phyloP scores from a whole-genome alignment of 345 rosid species.

The Turnera subulata region DNA sequence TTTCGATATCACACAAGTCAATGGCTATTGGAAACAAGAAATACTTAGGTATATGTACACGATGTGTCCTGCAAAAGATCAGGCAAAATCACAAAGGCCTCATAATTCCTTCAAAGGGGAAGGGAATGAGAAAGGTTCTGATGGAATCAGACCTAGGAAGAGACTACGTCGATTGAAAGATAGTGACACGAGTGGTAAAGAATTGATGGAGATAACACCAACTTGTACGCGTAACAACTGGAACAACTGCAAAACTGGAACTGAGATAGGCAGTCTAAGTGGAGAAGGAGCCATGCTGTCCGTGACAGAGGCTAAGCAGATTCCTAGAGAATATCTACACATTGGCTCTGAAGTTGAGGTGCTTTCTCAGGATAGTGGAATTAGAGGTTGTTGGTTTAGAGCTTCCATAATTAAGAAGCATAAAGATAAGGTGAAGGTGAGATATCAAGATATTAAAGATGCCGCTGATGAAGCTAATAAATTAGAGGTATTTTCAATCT shows the following conservation, averaged over 20 bases:
- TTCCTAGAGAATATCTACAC: conserved; percentile 21
- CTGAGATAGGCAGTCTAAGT: conserved; percentile 5
- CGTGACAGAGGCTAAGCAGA: conserved; percentile 14
- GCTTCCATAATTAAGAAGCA: conserved; percentile 54
- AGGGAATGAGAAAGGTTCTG: conserved; percentile 25
- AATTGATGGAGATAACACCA: not conserved
- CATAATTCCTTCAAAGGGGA: conserved; percentile 13
- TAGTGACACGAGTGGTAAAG: conserved; percentile 21
- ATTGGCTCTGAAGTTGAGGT: conserved; percentile 70
- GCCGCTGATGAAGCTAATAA: conserved; percentile 61
- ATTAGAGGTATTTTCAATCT: conserved; percentile 43
- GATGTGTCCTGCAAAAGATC: conserved; percentile 23
- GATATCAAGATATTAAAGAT: conserved; percentile 62
- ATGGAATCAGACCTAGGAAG: conserved; percentile 43
- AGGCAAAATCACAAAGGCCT: conserved; percentile 16
- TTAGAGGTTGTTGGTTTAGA: conserved; percentile 84
- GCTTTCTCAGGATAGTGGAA: conserved; percentile 77
- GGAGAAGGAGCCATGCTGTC: conserved; percentile 18
- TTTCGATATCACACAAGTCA: conserved; percentile 57
- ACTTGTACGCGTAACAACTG: conserved; percentile 1
- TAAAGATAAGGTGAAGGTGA: conserved; percentile 75
- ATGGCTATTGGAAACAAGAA: conserved; percentile 81
- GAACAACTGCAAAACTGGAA: conserved; percentile 23
- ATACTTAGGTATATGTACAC: conserved; percentile 36
- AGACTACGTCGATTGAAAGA: conserved; percentile 37